A percentile compares a stretch with the other conserved stretches of the same genome.
These are phyloP conservation scores for Erodium moschatum DNA, from an alignment of 441 rosid species.

Conservation along the genomic window DNA sequence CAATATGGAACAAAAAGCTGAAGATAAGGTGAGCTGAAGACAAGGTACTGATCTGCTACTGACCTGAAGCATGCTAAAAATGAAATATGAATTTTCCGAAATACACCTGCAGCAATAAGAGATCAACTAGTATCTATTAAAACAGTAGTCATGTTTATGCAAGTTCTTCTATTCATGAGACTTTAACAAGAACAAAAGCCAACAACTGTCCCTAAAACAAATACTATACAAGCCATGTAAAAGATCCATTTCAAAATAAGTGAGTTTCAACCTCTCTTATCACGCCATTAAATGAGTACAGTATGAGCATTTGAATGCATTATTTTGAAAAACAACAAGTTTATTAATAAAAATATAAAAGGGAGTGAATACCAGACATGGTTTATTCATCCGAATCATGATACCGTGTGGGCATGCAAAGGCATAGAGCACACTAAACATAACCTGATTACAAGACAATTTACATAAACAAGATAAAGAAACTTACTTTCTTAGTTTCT, in stretches of 20 bases:
- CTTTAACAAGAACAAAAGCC: neutral
- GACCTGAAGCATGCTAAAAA: conserved; percentile 82
- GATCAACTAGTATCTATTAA: conserved; percentile 8
- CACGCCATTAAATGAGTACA: neutral
- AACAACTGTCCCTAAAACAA: neutral
- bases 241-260: neutral
- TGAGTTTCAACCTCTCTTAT: neutral
- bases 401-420: neutral
- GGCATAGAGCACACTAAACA: neutral
- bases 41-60: conserved; percentile 20
- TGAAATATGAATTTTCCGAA: conserved; percentile 65
- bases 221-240: neutral
- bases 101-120: conserved; percentile 63
- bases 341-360: neutral
- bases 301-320: neutral
- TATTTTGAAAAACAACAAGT: neutral
- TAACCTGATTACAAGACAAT: neutral
- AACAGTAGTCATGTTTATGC: neutral
- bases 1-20: neutral
- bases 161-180: neutral
- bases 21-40: neutral
- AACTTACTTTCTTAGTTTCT: conserved; percentile 52
- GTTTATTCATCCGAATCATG: neutral
- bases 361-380: neutral
- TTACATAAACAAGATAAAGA: neutral